A percentile compares a stretch with the other conserved stretches of the same genome.
phyloP scores from a whole-genome alignment of 805 yeast species.

The Torulaspora delbrueckii region DNA sequence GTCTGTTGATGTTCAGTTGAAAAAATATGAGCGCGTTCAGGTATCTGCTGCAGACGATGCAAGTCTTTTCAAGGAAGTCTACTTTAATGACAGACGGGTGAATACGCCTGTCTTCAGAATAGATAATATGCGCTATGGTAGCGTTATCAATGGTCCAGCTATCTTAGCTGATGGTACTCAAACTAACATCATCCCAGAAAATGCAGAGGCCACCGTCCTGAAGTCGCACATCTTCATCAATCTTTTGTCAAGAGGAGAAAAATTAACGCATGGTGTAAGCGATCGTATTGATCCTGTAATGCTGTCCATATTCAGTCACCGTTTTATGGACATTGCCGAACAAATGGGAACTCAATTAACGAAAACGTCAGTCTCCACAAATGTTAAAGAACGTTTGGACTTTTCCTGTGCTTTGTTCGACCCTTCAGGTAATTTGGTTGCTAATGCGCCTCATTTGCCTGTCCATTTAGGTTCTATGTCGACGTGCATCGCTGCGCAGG shows the following conservation, averaged over 20 bases:
- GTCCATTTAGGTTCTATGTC: slow-evolving; percentile 87
- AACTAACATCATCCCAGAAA: slow-evolving; percentile 68
- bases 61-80: slow-evolving; percentile 44
- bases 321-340: slow-evolving; percentile 88
- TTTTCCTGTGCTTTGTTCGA: slow-evolving; percentile 83
- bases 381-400: slow-evolving; percentile 78
- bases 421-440: slow-evolving; percentile 69
- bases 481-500: slow-evolving; percentile 66
- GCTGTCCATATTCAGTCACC: slow-evolving; percentile 71
- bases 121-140: slow-evolving; percentile 51
- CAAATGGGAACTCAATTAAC: slow-evolving; percentile 81
- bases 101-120: slow-evolving; percentile 54
- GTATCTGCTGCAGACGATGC: slow-evolving; percentile 27
- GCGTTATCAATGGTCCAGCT: slow-evolving; percentile 61
- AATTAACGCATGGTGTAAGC: slow-evolving; percentile 6
- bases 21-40: slow-evolving; percentile 30
- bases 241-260: slow-evolving; percentile 11
- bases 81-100: slow-evolving; percentile 48
- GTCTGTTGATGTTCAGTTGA: slow-evolving; percentile 51
- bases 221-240: slow-evolving; percentile 57
- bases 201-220: slow-evolving; percentile 50
- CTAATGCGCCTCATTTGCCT: slow-evolving; percentile 86
- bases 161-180: slow-evolving; percentile 77
- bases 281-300: slow-evolving; percentile 54
- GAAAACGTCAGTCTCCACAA: slow-evolving; percentile 75